These are phyloP conservation scores for Gossypium davidsonii DNA, from an alignment of 441 rosid genomes.

Conservation along the genomic window DNA sequence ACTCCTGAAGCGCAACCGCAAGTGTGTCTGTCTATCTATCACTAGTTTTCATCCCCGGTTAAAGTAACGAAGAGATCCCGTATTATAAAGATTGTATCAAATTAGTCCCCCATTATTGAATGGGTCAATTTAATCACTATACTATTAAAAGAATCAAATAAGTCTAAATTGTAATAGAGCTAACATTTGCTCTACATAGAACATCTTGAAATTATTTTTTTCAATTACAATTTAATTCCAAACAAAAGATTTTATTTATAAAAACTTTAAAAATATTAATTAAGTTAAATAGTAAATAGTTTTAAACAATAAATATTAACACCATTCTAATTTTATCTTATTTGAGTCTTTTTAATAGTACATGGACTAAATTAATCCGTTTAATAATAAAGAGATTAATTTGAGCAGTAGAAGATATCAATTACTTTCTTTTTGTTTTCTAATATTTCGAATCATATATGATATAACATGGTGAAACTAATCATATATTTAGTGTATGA, in stretches of 20 bases:
- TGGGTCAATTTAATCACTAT: not conserved
- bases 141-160: not conserved
- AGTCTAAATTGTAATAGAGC: not conserved
- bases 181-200: not conserved
- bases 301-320: too few species aligned
- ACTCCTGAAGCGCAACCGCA: not conserved
- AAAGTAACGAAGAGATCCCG: not conserved
- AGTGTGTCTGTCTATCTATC: not conserved
- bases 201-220: not conserved
- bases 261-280: not conserved
- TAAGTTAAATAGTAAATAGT: too few species aligned
- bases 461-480: not conserved
- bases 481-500: not conserved
- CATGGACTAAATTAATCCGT: not conserved
- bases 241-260: too few species aligned
- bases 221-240: not conserved
- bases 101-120: not conserved
- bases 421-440: not conserved
- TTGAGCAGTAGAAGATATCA: not conserved
- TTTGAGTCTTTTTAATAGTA: too few species aligned
- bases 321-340: too few species aligned
- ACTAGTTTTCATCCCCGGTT: not conserved
- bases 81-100: not conserved
- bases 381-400: too few species aligned
- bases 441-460: not conserved